Percentiles rank a stretch among this genome's conserved stretches.
These are phyloP conservation scores for Exophiala mesophila DNA, from an alignment of 2,329 filamentous ascomycete species.

Conservation along the genomic window DNA sequence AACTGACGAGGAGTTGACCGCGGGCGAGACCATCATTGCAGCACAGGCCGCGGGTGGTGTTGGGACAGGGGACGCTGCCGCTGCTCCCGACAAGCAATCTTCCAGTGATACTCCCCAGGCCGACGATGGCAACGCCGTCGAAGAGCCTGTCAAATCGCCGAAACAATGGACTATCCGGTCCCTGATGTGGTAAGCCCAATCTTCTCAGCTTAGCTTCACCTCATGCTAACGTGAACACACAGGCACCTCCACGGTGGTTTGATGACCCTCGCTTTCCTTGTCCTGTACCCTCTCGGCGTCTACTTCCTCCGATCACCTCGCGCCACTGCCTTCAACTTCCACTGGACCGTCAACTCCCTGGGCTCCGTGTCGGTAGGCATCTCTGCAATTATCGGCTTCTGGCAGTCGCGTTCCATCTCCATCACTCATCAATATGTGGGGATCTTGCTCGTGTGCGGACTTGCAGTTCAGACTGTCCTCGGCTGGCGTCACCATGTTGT, in stretches of 20 bases:
- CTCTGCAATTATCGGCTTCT: constrained; percentile 39
- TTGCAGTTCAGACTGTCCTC: constrained; percentile 35
- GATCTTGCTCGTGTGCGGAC: constrained; percentile 34
- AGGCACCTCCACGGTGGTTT: constrained; percentile 32
- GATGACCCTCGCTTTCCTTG: constrained; percentile 33
- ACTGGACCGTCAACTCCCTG: constrained; percentile 38
- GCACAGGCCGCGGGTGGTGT: constrained; percentile 5
- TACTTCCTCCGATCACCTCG: constrained; percentile 36
- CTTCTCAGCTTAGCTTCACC: too few relatives aligned
- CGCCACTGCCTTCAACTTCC: constrained; percentile 35
- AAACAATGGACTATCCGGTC: constrained; percentile 22
- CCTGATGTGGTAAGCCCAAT: constrained; percentile 22
- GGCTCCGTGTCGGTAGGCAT: constrained; percentile 35
- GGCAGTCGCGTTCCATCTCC: constrained; percentile 39
- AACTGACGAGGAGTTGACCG: constrained; percentile 22
- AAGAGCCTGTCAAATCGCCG: constrained; percentile 20
- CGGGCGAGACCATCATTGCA: constrained; percentile 18
- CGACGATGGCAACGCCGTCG: constrained; percentile 22
- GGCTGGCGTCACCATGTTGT: constrained; percentile 38
- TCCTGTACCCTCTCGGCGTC: constrained; percentile 34
- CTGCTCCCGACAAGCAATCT: neutral
- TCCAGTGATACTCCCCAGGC: constrained; percentile 11
- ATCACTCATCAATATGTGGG: constrained; percentile 47
- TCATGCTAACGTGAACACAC: too few relatives aligned
- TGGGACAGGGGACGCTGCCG: neutral